Conservation (phyloP, 2,329 filamentous ascomycete genomes). For the Neonectria hederae region DNA sequence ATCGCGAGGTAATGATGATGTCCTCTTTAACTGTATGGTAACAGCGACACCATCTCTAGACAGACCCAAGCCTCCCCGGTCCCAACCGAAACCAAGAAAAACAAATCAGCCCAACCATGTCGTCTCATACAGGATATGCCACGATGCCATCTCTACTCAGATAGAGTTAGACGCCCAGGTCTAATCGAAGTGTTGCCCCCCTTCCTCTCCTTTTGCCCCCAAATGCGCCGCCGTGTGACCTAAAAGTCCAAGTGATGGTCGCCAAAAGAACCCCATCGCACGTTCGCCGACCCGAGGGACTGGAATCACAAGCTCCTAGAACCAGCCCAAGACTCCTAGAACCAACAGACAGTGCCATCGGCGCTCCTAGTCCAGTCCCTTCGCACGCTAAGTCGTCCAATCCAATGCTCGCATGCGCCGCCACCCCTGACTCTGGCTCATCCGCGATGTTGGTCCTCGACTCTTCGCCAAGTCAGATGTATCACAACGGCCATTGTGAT, state of each 20-base stretch:
- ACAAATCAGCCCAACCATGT: neutral
- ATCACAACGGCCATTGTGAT: neutral
- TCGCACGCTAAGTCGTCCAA: constrained; percentile 14
- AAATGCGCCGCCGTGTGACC: constrained; percentile 29
- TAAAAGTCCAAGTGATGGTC: constrained; percentile 27
- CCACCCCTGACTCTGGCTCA: neutral
- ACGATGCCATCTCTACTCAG: neutral
- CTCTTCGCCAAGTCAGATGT: neutral
- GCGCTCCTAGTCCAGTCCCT: constrained; percentile 17
- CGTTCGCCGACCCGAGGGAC: constrained; percentile 26
- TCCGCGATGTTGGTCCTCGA: neutral
- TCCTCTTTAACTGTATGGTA: constrained; percentile 26
- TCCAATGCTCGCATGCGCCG: neutral
- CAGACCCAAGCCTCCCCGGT: constrained; percentile 21
- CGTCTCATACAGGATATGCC: constrained; percentile 1
- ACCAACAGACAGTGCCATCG: constrained; percentile 28
- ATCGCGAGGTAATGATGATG: constrained; percentile 26
- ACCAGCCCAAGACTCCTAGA: constrained; percentile 19
- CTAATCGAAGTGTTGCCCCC: neutral
- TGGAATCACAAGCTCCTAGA: constrained; percentile 26
- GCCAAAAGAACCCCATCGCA: constrained; percentile 21
- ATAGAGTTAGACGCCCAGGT: neutral
- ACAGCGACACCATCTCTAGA: constrained; percentile 31
- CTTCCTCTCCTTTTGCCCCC: neutral
- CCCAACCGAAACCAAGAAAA: no score